Percentiles rank a stretch among this genome's conserved stretches.
phyloP scores from a whole-genome alignment of 1,284 basidiomycete species.

The Cutaneotrichosporon spelunceum region DNA sequence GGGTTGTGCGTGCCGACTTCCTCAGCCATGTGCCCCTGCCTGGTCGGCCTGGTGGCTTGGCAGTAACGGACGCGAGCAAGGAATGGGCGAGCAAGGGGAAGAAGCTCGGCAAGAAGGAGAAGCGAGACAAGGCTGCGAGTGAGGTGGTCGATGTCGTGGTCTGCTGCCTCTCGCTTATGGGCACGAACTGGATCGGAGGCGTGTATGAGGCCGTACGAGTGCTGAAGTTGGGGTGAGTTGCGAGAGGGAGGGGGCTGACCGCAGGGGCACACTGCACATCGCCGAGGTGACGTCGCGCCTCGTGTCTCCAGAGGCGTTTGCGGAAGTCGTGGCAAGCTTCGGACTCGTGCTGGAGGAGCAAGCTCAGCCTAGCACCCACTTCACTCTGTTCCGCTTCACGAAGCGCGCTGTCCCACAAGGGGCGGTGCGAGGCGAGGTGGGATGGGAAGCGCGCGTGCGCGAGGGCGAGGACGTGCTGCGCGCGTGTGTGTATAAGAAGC shows the following conservation, averaged over 20 bases:
- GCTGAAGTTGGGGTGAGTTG: slow-evolving; percentile 70
- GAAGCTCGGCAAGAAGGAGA: slow-evolving; percentile 20
- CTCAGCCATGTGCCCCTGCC: slow-evolving; percentile 71
- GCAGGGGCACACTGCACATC: slow-evolving; percentile 80
- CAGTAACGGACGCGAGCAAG: slow-evolving; percentile 43
- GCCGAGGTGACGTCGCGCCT: slow-evolving; percentile 95
- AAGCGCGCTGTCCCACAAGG: slow-evolving; percentile 58
- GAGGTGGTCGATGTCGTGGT: slow-evolving; percentile 84
- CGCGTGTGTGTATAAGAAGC: slow-evolving; percentile 94
- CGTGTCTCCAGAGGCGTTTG: slow-evolving; percentile 70
- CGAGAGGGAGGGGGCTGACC: not conserved
- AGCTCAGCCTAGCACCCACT: slow-evolving; percentile 73
- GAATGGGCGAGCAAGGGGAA: slow-evolving; percentile 56
- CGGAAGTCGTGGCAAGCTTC: slow-evolving; percentile 64
- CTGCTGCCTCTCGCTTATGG: slow-evolving; percentile 94
- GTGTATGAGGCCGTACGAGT: slow-evolving; percentile 86
- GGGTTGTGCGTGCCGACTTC: slow-evolving; percentile 75
- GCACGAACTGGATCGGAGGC: slow-evolving; percentile 90
- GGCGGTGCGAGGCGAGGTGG: slow-evolving; percentile 55
- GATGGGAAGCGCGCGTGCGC: slow-evolving; percentile 63
- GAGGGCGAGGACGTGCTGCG: slow-evolving; percentile 68
- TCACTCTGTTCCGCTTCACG: slow-evolving; percentile 78
- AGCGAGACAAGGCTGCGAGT: slow-evolving; percentile 23
- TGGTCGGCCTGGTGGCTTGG: slow-evolving; percentile 60
- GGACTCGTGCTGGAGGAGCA: slow-evolving; percentile 61